Evolutionary conservation across 2,329 filamentous ascomycete species (phyloP), one percentile per base, ranked within the genome.

Genomic region (Pseudogymnoascus sp.): DNA sequence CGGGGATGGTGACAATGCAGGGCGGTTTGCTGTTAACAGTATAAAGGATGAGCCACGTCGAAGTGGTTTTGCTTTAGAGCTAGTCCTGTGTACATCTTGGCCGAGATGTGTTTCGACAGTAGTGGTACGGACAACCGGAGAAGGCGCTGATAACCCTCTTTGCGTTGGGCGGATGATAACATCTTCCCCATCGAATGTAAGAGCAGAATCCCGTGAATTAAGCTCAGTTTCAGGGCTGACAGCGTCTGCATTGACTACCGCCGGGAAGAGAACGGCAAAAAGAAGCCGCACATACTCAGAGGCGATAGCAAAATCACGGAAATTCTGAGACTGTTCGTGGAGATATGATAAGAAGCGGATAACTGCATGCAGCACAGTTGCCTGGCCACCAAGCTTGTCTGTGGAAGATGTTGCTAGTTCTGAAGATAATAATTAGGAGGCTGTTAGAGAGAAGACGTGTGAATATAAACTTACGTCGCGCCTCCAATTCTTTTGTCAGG

Each of bases 21-120:
- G 84, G 63, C 90, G 85, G 21, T 60, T 60, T 2, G 90, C 83
- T 5, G 90, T 92, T 21, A 99, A 80, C 1, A 99, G 82, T 31
- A 97, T 87, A 73, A 97, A 99, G 0, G 93, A 97, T 0, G 93
- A 97, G 1, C 90, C 88, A 69, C 92, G 86, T 35, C 88, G 85
- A 25, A 95, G 79, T 18, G 86, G 84, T 5, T 85, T 84, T 0
- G 87, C 85, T 65, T 81, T 75, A 11, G 74, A 72, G 5, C 70
- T 69, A 18, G 70, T 72, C 2, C 71, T 72, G 14, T 69, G 70
- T 42, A 73, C 75, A 16, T 77, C 79, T 12, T 79, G 77, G 37
- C 80, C 75, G 63, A 75, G 76, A 62, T 75, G 82, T 59, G 75
- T 77, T 67, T 79, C 79, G 42, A 84, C 80, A 4, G 84, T 87